Percentiles rank a stretch among this genome's conserved stretches.
Conservation (phyloP, 148 eudicot genomes). For the Rhododendron mucronatum region DNA sequence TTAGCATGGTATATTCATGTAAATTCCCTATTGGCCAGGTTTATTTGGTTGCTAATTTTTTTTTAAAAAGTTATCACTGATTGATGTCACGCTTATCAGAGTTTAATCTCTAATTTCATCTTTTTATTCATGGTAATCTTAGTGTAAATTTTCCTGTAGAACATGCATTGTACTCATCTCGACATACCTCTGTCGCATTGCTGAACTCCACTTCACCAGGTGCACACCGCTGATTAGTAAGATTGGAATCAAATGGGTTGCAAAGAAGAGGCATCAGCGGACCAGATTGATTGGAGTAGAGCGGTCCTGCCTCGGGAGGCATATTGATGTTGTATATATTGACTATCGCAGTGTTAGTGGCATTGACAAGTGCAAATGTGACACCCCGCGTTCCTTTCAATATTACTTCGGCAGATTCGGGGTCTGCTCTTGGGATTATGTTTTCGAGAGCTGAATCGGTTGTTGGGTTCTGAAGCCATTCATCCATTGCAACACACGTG, state of each 20-base stretch:
- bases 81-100: background rate
- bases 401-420: slow-evolving; percentile 3
- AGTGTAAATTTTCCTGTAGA: background rate
- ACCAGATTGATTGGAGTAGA: slow-evolving; percentile 28
- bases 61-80: background rate
- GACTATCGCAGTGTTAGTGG: slow-evolving; percentile 11
- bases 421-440: slow-evolving; percentile 20
- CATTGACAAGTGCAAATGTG: slow-evolving; percentile 17
- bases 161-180: background rate
- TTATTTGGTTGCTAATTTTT: background rate
- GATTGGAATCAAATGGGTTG: slow-evolving; percentile 20
- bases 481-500: slow-evolving; percentile 35
- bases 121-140: background rate
- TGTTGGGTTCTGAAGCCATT: slow-evolving; percentile 35
- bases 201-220: slow-evolving; percentile 17
- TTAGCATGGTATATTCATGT: background rate
- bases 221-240: slow-evolving; percentile 16
- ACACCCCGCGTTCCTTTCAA: slow-evolving; percentile 19
- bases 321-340: slow-evolving; percentile 16
- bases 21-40: background rate
- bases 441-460: slow-evolving; percentile 22
- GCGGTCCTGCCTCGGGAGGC: slow-evolving; percentile 16
- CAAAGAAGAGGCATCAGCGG: slow-evolving; percentile 28
- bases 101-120: background rate
- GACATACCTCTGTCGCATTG: slow-evolving; percentile 28